phyloP scores from a whole-genome alignment of 1,284 basidiomycete species.

The Tremellales sp. region DNA sequence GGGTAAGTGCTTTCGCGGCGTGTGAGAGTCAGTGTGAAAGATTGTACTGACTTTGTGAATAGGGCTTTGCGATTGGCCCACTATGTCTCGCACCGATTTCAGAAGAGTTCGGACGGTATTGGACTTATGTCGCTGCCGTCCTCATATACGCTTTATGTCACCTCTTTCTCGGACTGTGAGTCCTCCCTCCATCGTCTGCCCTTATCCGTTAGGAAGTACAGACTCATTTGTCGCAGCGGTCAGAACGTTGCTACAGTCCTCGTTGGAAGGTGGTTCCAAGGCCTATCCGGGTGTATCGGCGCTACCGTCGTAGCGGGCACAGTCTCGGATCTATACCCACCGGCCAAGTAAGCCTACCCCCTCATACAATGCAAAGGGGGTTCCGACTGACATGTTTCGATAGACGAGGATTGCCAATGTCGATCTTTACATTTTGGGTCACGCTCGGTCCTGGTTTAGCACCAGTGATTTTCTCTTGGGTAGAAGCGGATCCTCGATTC shows the following conservation, averaged over 20 bases:
- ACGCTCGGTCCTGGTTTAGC: conserved; percentile 63
- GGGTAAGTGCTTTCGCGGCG: conserved; percentile 26
- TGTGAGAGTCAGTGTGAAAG: too few species aligned
- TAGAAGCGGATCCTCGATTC: conserved; percentile 59
- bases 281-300: conserved; percentile 60
- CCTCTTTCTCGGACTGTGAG: conserved; percentile 61
- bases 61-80: conserved; percentile 68
- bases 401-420: conserved; percentile 60
- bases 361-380: too few species aligned
- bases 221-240: conserved; percentile 54
- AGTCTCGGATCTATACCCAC: conserved; percentile 65
- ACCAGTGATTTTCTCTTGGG: conserved; percentile 63
- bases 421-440: conserved; percentile 59
- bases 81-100: conserved; percentile 68
- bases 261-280: conserved; percentile 63
- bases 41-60: conserved; percentile 30
- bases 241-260: conserved; percentile 67
- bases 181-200: conserved; percentile 10
- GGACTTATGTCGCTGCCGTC: conserved; percentile 60
- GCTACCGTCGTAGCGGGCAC: conserved; percentile 74
- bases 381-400: not conserved
- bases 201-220: too few species aligned
- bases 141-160: conserved; percentile 61
- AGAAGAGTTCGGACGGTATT: conserved; percentile 70
- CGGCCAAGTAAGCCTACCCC: conserved; percentile 54